Evolutionary conservation across 257 asterid species (phyloP).

Genomic region (Plantago elongata): DNA sequence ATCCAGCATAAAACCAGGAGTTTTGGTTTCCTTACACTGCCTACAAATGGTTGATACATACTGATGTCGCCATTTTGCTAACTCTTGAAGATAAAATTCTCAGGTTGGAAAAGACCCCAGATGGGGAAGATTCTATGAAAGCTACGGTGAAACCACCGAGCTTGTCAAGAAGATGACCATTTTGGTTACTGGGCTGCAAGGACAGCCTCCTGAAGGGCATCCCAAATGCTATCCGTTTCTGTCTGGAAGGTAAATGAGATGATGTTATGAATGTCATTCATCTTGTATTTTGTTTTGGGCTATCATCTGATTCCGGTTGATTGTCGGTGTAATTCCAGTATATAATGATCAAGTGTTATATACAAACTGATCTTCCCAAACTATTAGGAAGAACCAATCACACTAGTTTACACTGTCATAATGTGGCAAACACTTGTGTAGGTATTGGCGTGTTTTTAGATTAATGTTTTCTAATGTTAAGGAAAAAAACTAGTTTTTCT

Average conservation of each 20-base stretch:
- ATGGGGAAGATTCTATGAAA: slow-evolving; percentile 97
- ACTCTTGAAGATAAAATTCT: slow-evolving; percentile 20
- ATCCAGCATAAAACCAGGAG: neutral
- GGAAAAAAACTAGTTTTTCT: too few relatives aligned
- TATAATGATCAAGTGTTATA: neutral
- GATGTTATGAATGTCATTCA: slow-evolving; percentile 5
- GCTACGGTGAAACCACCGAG: slow-evolving; percentile 84
- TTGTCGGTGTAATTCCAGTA: neutral
- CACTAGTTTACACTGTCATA: too few relatives aligned
- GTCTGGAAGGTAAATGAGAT: slow-evolving; percentile 62
- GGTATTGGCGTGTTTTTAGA: too few relatives aligned
- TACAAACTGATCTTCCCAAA: too few relatives aligned
- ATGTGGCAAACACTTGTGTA: too few relatives aligned
- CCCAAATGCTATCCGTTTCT: slow-evolving; percentile 86
- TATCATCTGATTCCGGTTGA: slow-evolving; percentile 5
- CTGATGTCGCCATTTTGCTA: slow-evolving; percentile 14
- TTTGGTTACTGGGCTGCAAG: slow-evolving; percentile 83
- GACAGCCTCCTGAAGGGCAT: slow-evolving; percentile 85
- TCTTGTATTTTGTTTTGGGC: slow-evolving; percentile 3
- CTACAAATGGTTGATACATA: neutral
- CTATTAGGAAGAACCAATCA: too few relatives aligned
- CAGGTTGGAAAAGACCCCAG: slow-evolving; percentile 91
- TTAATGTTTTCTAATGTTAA: too few relatives aligned
- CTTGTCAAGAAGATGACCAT: slow-evolving; percentile 74
- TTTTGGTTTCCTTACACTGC: neutral